Conservation (phyloP, 805 yeast species). For the Hanseniaspora mollemarum region DNA sequence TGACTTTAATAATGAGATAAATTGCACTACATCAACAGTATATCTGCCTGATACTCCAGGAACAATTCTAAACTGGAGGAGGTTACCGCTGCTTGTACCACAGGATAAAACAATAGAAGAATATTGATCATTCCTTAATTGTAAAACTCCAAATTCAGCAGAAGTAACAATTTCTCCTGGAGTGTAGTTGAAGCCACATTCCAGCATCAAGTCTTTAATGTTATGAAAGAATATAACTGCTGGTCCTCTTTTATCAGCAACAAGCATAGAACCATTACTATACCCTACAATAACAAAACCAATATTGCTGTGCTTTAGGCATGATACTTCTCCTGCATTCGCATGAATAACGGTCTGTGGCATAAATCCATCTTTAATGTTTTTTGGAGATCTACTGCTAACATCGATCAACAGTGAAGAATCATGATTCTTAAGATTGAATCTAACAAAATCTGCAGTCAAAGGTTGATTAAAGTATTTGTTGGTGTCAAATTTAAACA, state of each 20-base stretch:
- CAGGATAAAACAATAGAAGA: conserved; percentile 62
- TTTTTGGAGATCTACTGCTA: conserved; percentile 41
- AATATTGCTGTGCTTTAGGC: conserved; percentile 55
- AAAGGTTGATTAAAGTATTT: conserved; percentile 29
- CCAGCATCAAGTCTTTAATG: conserved; percentile 23
- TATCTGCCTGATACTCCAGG: conserved; percentile 57
- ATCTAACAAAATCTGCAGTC: conserved; percentile 23
- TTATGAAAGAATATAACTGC: conserved; percentile 45
- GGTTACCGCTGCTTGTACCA: conserved; percentile 69
- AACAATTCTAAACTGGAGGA: conserved; percentile 50
- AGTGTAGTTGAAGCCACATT: conserved; percentile 21
- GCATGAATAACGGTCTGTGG: conserved; percentile 42
- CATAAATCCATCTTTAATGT: conserved; percentile 47
- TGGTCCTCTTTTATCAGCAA: conserved; percentile 73
- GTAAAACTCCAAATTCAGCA: conserved; percentile 64
- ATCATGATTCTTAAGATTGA: conserved; percentile 20
- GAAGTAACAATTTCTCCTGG: conserved; percentile 35
- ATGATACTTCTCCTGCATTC: conserved; percentile 41
- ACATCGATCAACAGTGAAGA: conserved; percentile 36
- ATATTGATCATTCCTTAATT: conserved; percentile 51
- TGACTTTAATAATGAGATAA: conserved; percentile 36
- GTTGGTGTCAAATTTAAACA: conserved; percentile 60
- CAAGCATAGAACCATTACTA: conserved; percentile 57
- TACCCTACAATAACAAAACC: conserved; percentile 81
- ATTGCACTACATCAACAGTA: conserved; percentile 41